Evolutionary conservation across 2,329 filamentous ascomycete species (phyloP).

Genomic region (Aspergillus sp.): DNA sequence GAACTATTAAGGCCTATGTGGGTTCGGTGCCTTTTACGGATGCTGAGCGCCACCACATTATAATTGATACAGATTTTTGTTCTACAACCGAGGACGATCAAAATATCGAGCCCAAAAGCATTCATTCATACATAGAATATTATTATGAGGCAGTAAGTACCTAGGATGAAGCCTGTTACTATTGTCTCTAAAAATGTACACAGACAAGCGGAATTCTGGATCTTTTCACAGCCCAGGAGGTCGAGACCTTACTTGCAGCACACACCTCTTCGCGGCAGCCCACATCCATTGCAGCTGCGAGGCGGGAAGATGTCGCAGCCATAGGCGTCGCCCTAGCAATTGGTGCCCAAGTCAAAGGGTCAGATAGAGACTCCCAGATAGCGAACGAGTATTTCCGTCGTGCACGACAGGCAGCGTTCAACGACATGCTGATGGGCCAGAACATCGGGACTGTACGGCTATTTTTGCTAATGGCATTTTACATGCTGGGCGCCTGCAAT

Average conservation of each 20-base stretch:
- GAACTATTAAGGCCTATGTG: background rate
- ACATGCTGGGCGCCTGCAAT: slow-evolving; percentile 13
- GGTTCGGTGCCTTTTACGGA: background rate
- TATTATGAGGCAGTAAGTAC: background rate
- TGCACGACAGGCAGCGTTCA: background rate
- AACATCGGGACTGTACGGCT: background rate
- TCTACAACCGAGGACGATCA: background rate
- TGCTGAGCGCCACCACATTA: background rate
- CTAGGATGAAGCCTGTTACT: too few relatives aligned
- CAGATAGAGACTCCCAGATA: background rate
- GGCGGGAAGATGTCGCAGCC: background rate
- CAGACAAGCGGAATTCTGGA: background rate
- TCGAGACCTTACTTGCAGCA: background rate
- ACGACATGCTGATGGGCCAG: slow-evolving; percentile 1
- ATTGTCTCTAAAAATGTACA: background rate
- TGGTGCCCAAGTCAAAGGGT: background rate
- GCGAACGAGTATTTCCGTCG: background rate
- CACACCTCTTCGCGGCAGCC: too few relatives aligned
- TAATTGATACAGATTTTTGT: background rate
- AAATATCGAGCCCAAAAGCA: background rate
- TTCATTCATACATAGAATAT: background rate
- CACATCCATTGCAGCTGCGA: background rate
- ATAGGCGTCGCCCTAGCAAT: slow-evolving; percentile 4
- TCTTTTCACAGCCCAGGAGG: background rate
- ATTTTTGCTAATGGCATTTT: slow-evolving; percentile 12